Base-by-base conservation (phyloP, 2,329 filamentous ascomycete genomes). In the Hirsutella thompsonii region DNA sequence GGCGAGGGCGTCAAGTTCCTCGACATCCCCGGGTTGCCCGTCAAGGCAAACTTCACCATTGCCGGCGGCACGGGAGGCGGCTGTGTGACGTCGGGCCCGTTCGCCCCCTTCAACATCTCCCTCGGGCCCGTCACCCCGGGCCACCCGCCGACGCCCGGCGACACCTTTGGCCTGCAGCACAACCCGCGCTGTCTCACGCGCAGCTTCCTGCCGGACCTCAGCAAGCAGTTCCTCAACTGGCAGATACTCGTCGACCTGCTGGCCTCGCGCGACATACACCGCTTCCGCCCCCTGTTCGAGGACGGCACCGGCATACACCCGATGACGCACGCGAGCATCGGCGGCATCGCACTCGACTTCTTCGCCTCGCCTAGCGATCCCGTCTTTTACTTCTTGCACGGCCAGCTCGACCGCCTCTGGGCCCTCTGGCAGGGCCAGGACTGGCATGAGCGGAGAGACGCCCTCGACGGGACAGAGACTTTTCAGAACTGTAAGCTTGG, bases 111-210 rank as follows among this genome's bases (percentile, higher is more conserved):
- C 20, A 40, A 20, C 33, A 16, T 33, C 3, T 40, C 41, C 6
- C 38, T 45, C 8, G 43, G 43, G 2, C 43, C 43, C 14, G 40
- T 36, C 29, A 29, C 20, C 2, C n/a, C 37, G 5, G 11, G 18
- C 8, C n/a, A 5, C 14, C 19, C 33, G 4, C 20, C 23, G 8
- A 33, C 35, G 5, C 38, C 18, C 20, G 18, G 34, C 3, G 38
- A 43, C 34, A 26, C 38, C 3, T 37, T 43, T 16, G 41, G 41
- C 8, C 14, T 29, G 13, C 21, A 37, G 14, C 42, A 42, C 11
- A 45, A 45, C 19, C 43, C 43, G 8, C 43, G 43, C 9, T 42
- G 43, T 21, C 38, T 45, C n/a, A 45, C 18, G 21, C 43, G 43
- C 26, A 37, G 34, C 37, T 38, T 45, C 18, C 21, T 19, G 2